Evolutionary conservation across 1,139 yeast genomes (phyloP).

Genomic region (Yarrowia galli): DNA sequence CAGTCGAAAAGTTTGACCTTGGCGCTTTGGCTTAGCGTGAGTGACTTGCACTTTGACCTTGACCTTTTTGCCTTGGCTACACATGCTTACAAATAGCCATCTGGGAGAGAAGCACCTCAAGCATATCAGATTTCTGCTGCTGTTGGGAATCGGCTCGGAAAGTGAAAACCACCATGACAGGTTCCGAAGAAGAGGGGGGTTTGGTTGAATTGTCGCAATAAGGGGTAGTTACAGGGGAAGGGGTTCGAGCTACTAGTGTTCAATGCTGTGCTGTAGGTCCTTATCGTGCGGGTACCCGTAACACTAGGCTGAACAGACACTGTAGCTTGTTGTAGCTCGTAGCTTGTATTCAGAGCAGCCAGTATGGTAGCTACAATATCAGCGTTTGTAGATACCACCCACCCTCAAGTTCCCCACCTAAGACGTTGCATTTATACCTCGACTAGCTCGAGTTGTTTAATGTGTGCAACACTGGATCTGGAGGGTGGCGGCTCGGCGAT

Average conservation of each 20-base stretch:
- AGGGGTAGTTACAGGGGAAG: background rate
- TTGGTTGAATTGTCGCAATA: background rate
- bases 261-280: too few species aligned
- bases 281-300: too few species aligned
- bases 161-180: background rate
- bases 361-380: too few species aligned
- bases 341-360: too few species aligned
- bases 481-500: background rate
- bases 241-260: too few species aligned
- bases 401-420: background rate
- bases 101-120: background rate
- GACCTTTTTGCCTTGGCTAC: background rate
- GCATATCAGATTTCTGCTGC: background rate
- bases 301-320: too few species aligned
- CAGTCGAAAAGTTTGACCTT: background rate
- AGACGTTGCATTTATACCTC: constrained; percentile 13
- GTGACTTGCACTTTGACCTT: background rate
- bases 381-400: background rate
- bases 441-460: background rate
- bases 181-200: constrained; percentile 1
- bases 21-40: too few species aligned
- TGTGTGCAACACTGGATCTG: background rate
- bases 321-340: too few species aligned
- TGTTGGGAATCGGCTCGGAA: constrained; percentile 5
- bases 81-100: constrained; percentile 13